A percentile compares a stretch with the other conserved stretches of the same genome.
Evolutionary conservation across 192 early-diverging fungal species (phyloP).

Genomic region (Podila minutissima): DNA sequence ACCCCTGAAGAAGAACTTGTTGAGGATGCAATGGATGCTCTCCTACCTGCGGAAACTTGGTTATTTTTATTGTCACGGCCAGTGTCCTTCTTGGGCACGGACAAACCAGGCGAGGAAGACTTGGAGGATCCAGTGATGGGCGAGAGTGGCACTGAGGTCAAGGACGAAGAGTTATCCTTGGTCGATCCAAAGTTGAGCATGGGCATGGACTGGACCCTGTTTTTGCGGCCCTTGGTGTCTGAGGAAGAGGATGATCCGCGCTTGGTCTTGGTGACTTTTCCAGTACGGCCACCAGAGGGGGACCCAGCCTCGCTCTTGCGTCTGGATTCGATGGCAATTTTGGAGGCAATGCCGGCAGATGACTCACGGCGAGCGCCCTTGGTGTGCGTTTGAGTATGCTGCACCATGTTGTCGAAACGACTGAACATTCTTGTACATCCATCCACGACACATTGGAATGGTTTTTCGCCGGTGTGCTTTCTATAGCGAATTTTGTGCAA

Average conservation of each 20-base stretch:
- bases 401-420: slow-evolving; percentile 86
- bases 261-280: slow-evolving; percentile 10
- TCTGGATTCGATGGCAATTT: slow-evolving; percentile 29
- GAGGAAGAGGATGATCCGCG: slow-evolving; percentile 16
- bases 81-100: neutral
- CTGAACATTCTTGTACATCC: slow-evolving; percentile 75
- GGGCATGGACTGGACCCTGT: slow-evolving; percentile 29
- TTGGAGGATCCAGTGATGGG: neutral
- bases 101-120: neutral
- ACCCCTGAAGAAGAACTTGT: slow-evolving; percentile 4
- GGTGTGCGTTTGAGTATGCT: slow-evolving; percentile 80
- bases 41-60: neutral
- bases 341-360: slow-evolving; percentile 31
- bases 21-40: slow-evolving; percentile 9
- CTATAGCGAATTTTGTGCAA: slow-evolving; percentile 4
- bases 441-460: slow-evolving; percentile 76
- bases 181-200: slow-evolving; percentile 6
- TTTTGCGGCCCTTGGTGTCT: slow-evolving; percentile 14
- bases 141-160: neutral
- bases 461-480: slow-evolving; percentile 66
- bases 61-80: neutral
- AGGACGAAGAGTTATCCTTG: neutral
- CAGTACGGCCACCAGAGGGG: neutral
- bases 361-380: slow-evolving; percentile 41
- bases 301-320: slow-evolving; percentile 37